These are phyloP conservation scores for Leishmania amazonensis DNA, from an alignment of 208 protist species.

Conservation along the genomic window DNA sequence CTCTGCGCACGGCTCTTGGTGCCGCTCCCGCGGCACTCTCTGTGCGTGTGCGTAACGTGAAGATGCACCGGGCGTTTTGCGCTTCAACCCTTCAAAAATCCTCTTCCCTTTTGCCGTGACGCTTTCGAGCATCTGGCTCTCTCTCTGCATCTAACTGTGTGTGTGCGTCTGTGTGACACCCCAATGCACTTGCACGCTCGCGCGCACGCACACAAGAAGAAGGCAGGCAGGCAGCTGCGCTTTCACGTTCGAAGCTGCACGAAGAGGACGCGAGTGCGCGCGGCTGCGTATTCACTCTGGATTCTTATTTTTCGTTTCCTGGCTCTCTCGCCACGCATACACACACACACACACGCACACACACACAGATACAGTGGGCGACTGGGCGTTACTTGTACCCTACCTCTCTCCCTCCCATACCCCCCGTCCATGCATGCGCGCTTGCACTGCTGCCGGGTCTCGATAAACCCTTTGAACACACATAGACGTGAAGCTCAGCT, in stretches of 20 bases:
- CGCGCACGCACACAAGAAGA: background rate
- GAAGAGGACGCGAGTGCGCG: background rate
- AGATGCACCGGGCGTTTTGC: background rate
- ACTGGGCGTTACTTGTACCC: background rate
- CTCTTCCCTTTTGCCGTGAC: background rate
- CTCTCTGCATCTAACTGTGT: background rate
- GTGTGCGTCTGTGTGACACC: background rate
- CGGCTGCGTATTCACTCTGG: background rate
- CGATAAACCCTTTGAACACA: background rate
- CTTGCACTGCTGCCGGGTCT: background rate
- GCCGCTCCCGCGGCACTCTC: background rate
- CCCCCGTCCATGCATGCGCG: background rate
- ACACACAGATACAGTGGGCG: background rate
- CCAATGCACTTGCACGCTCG: background rate
- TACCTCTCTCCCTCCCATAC: background rate
- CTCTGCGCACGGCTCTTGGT: background rate
- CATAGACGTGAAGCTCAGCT: background rate
- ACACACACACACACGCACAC: background rate
- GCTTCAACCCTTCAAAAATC: background rate
- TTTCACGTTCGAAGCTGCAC: background rate
- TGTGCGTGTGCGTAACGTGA: background rate
- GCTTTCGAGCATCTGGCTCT: background rate
- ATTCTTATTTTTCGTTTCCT: background rate
- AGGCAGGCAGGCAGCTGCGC: background rate
- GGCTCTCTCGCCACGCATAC: background rate